Evolutionary conservation across 768 basidiomycete genomes (phyloP), one percentile per base, ranked within the genome.

Genomic region (Crassisporium funariophilum): DNA sequence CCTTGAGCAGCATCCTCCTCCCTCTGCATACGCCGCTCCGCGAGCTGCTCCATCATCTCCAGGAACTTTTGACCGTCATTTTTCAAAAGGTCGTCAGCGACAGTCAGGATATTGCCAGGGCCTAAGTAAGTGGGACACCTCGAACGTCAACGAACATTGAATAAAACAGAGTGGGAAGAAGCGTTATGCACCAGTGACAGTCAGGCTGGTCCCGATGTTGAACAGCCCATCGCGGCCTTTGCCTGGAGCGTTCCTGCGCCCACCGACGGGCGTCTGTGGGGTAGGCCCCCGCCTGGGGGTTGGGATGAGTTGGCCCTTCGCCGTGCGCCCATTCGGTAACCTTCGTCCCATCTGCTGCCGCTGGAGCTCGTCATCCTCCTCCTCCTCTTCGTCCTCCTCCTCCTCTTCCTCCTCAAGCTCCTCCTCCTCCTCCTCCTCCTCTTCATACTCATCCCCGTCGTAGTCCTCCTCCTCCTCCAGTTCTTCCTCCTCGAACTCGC

Each of bases 21-120:
- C 4, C 95, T 81, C 57, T 90, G 86, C 81, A 95, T 91, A 35
- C 95, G 81, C 40, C 92, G 81, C 61, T 97, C 93, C 0, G 95
- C 95, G 15, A 99, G 80, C 68, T 95, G 93, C 66, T 98, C 97
- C 97, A 99, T 99, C 97, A 99, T 99, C 75, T 99, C 97, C 58
- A 99, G 73, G 73, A 99, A 99, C 74, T 97, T 98, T 61, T 94
- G 91, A 2, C 95, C 95, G 60, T 99, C 95, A 60, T 98, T 98
- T 77, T 97, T 97, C 58, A 99, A 78, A 35, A 99, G 81, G 71
- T 99, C 97, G 63, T 99, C 97, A 36, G 97, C 97, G 43, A 99
- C 95, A 16, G 97, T 99, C 35, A 99, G 78, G 64, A 99, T 98
- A 60, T 94, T 95, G 60, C 91, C 94, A 66, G 86, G 86, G 45